These are phyloP conservation scores for Triticum dicoccoides DNA, from an alignment of 176 grass and related monocot species.

Conservation along the genomic window DNA sequence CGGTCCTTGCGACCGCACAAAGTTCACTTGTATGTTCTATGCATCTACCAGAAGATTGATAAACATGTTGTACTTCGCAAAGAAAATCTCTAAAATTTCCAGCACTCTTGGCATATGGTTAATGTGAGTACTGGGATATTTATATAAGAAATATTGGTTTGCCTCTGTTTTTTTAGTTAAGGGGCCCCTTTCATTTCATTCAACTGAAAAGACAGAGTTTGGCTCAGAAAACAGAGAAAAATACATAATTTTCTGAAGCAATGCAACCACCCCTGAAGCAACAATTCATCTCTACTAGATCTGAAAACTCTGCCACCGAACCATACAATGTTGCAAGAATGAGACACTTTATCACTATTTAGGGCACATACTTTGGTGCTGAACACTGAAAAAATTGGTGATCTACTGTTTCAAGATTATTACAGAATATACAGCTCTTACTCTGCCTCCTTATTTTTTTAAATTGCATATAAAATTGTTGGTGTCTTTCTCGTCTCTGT, in stretches of 20 bases:
- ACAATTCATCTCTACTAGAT: not conserved
- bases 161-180: not conserved
- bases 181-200: not conserved
- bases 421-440: not conserved
- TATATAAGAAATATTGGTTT: not conserved
- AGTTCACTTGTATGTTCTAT: slow-evolving; percentile 11
- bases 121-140: not conserved
- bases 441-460: not conserved
- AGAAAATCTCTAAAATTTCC: not conserved
- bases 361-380: not conserved
- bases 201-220: not conserved
- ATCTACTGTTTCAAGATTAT: not conserved
- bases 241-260: not conserved
- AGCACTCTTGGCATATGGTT: not conserved
- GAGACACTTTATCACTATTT: not conserved
- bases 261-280: not conserved
- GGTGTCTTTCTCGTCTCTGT: slow-evolving; percentile 17
- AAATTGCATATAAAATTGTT: not conserved
- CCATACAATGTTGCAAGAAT: not conserved
- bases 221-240: not conserved
- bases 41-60: slow-evolving; percentile 15
- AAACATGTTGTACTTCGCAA: slow-evolving; percentile 8
- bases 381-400: not conserved
- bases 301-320: not conserved
- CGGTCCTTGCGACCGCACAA: slow-evolving; percentile 7